A percentile compares a stretch with the other conserved stretches of the same genome.
These are phyloP conservation scores for Fomitopsis pinicola DNA, from an alignment of 1,284 basidiomycete species.

Conservation along the genomic window DNA sequence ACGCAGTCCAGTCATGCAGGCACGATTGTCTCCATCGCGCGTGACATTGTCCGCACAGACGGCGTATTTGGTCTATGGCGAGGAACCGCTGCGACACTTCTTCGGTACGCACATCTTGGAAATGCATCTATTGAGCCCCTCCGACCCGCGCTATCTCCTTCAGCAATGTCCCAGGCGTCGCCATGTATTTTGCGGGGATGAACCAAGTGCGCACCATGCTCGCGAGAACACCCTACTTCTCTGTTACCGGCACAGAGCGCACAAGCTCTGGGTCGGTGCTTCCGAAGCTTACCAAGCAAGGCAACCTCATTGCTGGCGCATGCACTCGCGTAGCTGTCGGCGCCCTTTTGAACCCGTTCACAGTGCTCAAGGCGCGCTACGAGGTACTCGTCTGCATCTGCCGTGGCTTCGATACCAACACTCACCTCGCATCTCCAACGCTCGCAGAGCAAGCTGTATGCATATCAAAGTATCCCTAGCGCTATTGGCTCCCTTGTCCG, in stretches of 20 bases:
- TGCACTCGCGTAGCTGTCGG: conserved; percentile 84
- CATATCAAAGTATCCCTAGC: conserved; percentile 62
- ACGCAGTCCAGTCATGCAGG: conserved; percentile 20
- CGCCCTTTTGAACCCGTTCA: conserved; percentile 88
- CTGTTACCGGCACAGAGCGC: conserved; percentile 21
- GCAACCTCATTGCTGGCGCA: conserved; percentile 90
- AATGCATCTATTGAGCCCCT: neutral
- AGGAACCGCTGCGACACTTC: conserved; percentile 79
- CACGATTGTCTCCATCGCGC: conserved; percentile 49
- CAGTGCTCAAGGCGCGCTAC: conserved; percentile 91
- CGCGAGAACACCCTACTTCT: conserved; percentile 63
- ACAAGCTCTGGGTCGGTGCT: conserved; percentile 49
- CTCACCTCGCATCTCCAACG: neutral
- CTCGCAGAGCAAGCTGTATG: conserved; percentile 72
- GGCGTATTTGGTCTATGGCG: conserved; percentile 79
- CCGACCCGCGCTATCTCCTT: neutral
- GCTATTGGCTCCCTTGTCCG: conserved; percentile 63
- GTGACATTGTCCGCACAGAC: conserved; percentile 54
- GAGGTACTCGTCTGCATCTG: conserved; percentile 56
- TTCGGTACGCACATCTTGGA: conserved; percentile 43
- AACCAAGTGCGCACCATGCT: conserved; percentile 73
- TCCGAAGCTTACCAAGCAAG: conserved; percentile 73
- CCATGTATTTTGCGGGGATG: conserved; percentile 86
- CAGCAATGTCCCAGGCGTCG: conserved; percentile 92
- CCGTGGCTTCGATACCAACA: conserved; percentile 6